A percentile compares a stretch with the other conserved stretches of the same genome.
Evolutionary conservation across 768 basidiomycete species (phyloP).

Genomic region (Strobilomyces echinocephalus): DNA sequence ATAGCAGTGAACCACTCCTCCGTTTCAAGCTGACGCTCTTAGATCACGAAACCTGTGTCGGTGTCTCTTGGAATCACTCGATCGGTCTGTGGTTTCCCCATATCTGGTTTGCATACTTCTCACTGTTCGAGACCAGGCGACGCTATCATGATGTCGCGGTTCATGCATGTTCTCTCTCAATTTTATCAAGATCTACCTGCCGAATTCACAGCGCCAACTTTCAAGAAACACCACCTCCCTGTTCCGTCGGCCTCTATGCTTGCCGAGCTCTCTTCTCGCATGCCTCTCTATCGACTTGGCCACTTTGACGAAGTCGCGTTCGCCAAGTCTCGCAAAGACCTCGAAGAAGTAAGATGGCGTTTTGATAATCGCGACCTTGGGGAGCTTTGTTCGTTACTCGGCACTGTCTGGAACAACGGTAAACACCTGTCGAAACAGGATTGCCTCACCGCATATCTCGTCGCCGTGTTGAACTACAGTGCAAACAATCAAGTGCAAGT

Average conservation of each 20-base stretch:
- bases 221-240: slow-evolving; percentile 21
- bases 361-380: slow-evolving; percentile 8
- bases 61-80: slow-evolving; percentile 33
- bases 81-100: slow-evolving; percentile 21
- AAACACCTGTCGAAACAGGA: slow-evolving; percentile 18
- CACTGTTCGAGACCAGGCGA: slow-evolving; percentile 24
- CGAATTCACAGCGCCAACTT: slow-evolving; percentile 18
- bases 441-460: slow-evolving; percentile 27
- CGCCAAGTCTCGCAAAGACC: background rate
- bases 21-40: slow-evolving; percentile 27
- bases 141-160: slow-evolving; percentile 22
- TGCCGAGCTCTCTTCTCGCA: slow-evolving; percentile 11
- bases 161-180: slow-evolving; percentile 29
- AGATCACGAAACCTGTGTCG: slow-evolving; percentile 24
- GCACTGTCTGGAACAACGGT: too few relatives aligned
- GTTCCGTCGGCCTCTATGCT: slow-evolving; percentile 7
- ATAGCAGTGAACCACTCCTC: slow-evolving; percentile 19
- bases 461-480: slow-evolving; percentile 18
- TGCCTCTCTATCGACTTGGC: slow-evolving; percentile 12
- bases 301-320: slow-evolving; percentile 3
- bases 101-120: background rate
- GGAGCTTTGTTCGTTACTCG: slow-evolving; percentile 12
- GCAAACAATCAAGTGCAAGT: slow-evolving; percentile 2
- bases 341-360: slow-evolving; percentile 17
- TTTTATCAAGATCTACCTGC: slow-evolving; percentile 22